These are phyloP conservation scores for Cercospora beticola DNA, from an alignment of 2,329 filamentous ascomycete species.

Conservation along the genomic window DNA sequence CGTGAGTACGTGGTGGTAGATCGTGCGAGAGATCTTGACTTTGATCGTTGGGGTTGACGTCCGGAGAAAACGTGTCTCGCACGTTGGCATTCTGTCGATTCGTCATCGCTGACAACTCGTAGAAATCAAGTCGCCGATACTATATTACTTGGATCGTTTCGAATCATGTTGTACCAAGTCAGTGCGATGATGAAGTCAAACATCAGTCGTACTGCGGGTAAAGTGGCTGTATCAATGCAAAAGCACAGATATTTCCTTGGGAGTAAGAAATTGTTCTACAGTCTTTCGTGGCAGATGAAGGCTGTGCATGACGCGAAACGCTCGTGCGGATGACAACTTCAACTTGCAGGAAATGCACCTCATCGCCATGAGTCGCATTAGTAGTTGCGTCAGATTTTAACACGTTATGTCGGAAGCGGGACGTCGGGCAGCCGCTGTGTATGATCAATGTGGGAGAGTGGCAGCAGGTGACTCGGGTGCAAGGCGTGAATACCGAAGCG, in stretches of 20 bases:
- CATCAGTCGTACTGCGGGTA: neutral
- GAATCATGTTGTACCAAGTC: neutral
- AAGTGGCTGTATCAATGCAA: neutral
- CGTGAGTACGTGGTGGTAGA: neutral
- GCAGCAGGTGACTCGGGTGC: neutral
- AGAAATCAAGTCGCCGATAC: neutral
- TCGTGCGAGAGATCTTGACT: neutral
- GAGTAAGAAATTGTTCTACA: neutral
- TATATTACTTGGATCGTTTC: neutral
- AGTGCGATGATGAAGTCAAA: neutral
- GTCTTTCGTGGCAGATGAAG: neutral
- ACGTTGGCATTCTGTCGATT: neutral
- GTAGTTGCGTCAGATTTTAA: neutral
- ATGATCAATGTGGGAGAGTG: neutral
- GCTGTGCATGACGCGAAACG: neutral
- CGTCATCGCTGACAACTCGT: neutral
- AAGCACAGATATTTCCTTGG: neutral
- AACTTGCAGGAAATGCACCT: neutral
- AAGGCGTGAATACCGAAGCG: neutral
- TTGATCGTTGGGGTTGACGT: neutral
- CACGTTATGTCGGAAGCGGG: neutral
- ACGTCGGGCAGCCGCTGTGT: neutral
- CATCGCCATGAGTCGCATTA: neutral
- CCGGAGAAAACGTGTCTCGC: neutral
- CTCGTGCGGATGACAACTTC: neutral